Base-by-base conservation (phyloP, 2,329 filamentous ascomycete species). In the Colletotrichum godetiae region DNA sequence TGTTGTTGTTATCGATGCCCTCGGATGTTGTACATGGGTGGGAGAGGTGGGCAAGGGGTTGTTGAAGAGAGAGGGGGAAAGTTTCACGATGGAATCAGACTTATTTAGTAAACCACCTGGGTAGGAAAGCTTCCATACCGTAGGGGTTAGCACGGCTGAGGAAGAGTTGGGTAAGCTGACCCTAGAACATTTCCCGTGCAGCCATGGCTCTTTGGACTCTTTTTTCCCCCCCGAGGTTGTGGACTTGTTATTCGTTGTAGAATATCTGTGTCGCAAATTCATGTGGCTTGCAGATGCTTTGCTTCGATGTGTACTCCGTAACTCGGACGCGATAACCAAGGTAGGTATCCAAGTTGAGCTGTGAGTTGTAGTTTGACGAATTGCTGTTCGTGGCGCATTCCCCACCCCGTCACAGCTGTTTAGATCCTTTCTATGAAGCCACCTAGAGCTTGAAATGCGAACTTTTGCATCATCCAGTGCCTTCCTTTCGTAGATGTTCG, bases 71-170 rank as follows among this genome's bases (percentile, higher is more conserved):
- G 46, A 29, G 60, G 24, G 3, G 19, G 1, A 22, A 22, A 68
- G 70, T 73, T 70, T 73, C 70, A 73, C 66, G 70, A 71, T 22
- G 56, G 56, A 46, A 55, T 68, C 64, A 68, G 57, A 19, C 46
- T 5, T 46, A 29, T 6, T 46, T 65, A 60, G 42, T 4, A 22
- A n/a, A 37, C 31, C 12, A 35, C 42, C 19, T n/a, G 19, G 7
- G 10, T 1, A 49, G 24, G 13, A 37, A 64, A 56, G 59, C 59
- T 65, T 42, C 15, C 37, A 42, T 42, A 15, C 37, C 1, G 15
- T 42, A 3, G 37, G 15, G 37, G 15, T 42, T 60, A 61, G 46
- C 35, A 60, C 22, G 56, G 35, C 24, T 49, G 42, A 46, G 11
- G 57, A 57, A 58, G 33, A 37, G 3, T 22, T 24, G 15, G 31